A percentile compares a stretch with the other conserved stretches of the same genome.
phyloP scores from a whole-genome alignment of 148 eudicot species.

The Dysphania ambrosioides region DNA sequence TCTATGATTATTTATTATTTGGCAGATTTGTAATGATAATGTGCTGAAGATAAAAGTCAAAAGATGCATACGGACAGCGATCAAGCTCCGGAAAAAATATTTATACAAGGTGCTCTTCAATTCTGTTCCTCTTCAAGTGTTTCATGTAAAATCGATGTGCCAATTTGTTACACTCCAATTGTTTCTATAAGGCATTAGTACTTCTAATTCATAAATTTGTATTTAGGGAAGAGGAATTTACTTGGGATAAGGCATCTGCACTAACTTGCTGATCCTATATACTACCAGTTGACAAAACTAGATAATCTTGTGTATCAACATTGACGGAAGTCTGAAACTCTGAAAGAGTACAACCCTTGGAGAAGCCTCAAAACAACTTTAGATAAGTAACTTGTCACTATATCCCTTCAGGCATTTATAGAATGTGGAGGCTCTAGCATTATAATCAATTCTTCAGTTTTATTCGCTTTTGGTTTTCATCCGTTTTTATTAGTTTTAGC shows the following conservation, averaged over 20 bases:
- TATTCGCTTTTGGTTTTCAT: too few relatives aligned
- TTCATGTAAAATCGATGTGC: background rate
- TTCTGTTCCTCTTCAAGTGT: background rate
- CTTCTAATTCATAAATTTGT: background rate
- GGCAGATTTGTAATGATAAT: constrained; percentile 93
- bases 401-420: background rate
- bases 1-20: background rate
- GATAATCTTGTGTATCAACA: background rate
- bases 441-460: too few relatives aligned
- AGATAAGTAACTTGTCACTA: background rate
- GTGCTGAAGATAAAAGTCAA: constrained; percentile 82
- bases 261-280: too few relatives aligned
- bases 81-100: constrained; percentile 91
- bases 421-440: background rate
- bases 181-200: background rate
- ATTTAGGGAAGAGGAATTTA: too few relatives aligned
- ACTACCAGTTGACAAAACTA: too few relatives aligned
- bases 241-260: too few relatives aligned
- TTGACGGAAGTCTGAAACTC: background rate
- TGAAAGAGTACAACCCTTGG: background rate
- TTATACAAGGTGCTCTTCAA: constrained; percentile 66
- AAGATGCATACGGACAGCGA: constrained; percentile 80
- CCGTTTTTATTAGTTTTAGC: too few relatives aligned
- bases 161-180: too few relatives aligned
- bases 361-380: background rate